Evolutionary conservation across 1,139 yeast species (phyloP), one percentile per base, ranked within the genome.

Genomic region (Wickerhamomyces sp.): DNA sequence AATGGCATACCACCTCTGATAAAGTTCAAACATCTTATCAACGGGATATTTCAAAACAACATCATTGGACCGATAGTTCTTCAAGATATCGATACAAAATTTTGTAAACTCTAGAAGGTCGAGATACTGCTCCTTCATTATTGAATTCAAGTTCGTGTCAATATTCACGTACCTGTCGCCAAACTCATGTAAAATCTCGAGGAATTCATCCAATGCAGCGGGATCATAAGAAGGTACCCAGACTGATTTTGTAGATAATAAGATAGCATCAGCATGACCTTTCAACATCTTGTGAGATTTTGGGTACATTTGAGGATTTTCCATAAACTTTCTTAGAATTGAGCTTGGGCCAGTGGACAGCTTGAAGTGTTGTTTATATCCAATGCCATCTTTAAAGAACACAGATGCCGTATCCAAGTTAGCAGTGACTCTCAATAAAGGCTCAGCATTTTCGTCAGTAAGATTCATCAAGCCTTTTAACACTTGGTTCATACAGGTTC

Each of bases 171-270:
- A 46, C 8, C 31, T 23, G 1, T 23, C 34, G 6, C 49, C 51
- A 33, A 47, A 49, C 12, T 44, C 42, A 8, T 32, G 26, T 1
- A 39, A 30, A 8, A 45, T 34, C 2, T 40, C 44, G 10, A 30
- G 18, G 14, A 46, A 39, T 30, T 48, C 52, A 26, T 32, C 28
- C 4, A 49, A 24, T 7, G 41, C 36, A 8, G 29, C 27, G 9
- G 40, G 28, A 16, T 43, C 29, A 33, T 50, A 50, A 4, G 30
- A 34, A 12, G 54, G 53, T 16, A 38, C 33, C 40, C 47, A 42
- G 4, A 45, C 39, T 7, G 33, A 38, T 25, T 38, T 44, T 0
- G 44, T 32, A 3, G 47, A 40, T 28, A 37, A 41, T 14, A 40
- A 12, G 10, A 42, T 28, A 1, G 43, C 41, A 40, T 46, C 47